phyloP scores from a whole-genome alignment of 352 stramenopile species.

The Phytophthora colocasiae region DNA sequence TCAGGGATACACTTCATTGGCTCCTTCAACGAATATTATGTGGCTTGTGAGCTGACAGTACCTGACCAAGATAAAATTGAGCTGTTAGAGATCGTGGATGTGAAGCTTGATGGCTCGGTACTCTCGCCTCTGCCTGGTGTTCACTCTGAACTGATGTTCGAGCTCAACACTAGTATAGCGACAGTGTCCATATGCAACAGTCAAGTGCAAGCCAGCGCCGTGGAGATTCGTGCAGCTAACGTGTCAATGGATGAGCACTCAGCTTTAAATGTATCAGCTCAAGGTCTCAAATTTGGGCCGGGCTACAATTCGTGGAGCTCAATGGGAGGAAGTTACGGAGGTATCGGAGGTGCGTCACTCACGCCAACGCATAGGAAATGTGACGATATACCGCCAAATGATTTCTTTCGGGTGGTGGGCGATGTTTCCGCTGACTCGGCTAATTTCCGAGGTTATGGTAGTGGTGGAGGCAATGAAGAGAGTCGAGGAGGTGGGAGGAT shows the following conservation, averaged over 20 bases:
- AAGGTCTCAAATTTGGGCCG: constrained; percentile 81
- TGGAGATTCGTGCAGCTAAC: constrained; percentile 58
- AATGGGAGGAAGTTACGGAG: constrained; percentile 78
- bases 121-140: constrained; percentile 47
- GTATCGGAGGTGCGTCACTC: constrained; percentile 76
- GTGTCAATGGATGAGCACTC: constrained; percentile 56
- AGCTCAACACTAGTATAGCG: constrained; percentile 41
- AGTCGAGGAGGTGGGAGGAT: constrained; percentile 75
- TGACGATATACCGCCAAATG: constrained; percentile 59
- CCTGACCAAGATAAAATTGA: constrained; percentile 37
- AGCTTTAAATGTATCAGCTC: constrained; percentile 60
- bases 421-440: constrained; percentile 54
- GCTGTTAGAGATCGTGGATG: constrained; percentile 54
- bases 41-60: constrained; percentile 63
- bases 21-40: constrained; percentile 87
- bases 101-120: constrained; percentile 47
- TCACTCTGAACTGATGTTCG: constrained; percentile 62
- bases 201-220: constrained; percentile 59
- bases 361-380: constrained; percentile 45
- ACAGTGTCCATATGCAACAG: constrained; percentile 58
- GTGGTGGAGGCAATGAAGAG: constrained; percentile 68
- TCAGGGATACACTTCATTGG: constrained; percentile 70
- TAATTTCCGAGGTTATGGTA: constrained; percentile 87
- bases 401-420: constrained; percentile 73
- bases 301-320: constrained; percentile 79